Percentiles rank a stretch among this genome's conserved stretches.
These are phyloP conservation scores for Ustilago nuda DNA, from an alignment of 1,284 basidiomycete species.

Conservation along the genomic window DNA sequence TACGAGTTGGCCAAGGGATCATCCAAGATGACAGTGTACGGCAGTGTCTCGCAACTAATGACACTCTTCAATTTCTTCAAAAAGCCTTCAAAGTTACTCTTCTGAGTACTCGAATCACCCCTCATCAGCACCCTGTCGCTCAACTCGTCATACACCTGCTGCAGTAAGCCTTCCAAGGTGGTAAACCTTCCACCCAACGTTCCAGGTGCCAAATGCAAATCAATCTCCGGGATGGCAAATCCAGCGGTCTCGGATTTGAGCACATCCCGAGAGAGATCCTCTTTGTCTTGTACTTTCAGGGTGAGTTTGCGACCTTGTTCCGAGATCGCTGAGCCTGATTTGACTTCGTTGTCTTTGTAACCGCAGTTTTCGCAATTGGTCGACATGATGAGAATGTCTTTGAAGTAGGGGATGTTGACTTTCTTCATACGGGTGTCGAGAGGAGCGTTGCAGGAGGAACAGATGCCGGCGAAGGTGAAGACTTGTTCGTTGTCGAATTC, in stretches of 20 bases:
- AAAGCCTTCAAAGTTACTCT: constrained; percentile 73
- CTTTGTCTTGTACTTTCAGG: constrained; percentile 89
- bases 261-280: constrained; percentile 93
- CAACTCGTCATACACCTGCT: constrained; percentile 95
- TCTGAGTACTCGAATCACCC: constrained; percentile 75
- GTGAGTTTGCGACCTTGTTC: constrained; percentile 86
- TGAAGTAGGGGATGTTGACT: constrained; percentile 97
- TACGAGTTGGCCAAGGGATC: constrained; percentile 97
- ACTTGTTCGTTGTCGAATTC: constrained; percentile 80
- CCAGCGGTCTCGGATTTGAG: constrained; percentile 80
- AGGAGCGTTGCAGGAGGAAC: constrained; percentile 86
- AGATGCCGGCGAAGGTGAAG: constrained; percentile 86
- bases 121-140: constrained; percentile 85
- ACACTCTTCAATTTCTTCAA: constrained; percentile 75
- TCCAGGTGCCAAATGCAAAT: constrained; percentile 88
- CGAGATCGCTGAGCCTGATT: constrained; percentile 89
- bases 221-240: constrained; percentile 91
- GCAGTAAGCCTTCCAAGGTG: constrained; percentile 92
- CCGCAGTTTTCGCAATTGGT: constrained; percentile 95
- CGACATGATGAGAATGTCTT: constrained; percentile 99
- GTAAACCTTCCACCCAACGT: constrained; percentile 99
- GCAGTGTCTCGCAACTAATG: constrained; percentile 60
- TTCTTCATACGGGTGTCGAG: constrained; percentile 94
- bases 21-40: constrained; percentile 85
- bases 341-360: constrained; percentile 97